Evolutionary conservation across 23 red algal species (phyloP), one percentile per base, ranked within the genome.

Genomic region (Gracilariopsis chorda): DNA sequence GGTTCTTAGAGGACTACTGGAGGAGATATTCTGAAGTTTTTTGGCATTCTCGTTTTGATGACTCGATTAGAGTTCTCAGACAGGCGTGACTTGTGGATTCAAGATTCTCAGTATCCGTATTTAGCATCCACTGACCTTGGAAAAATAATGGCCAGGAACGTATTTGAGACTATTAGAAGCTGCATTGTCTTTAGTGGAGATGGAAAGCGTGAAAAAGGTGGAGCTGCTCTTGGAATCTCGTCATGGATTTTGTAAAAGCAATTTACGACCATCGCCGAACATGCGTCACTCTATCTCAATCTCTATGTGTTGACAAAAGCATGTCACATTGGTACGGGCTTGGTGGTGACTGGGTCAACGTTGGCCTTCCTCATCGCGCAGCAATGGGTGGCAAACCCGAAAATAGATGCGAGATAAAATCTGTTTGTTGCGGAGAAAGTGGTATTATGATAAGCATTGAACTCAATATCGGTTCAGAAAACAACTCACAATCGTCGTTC

Each of bases 251-350:
- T 46, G 4, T 73, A 33, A 73, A 73, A 36, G 35, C 67, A 3
- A 6, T 73, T 4, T 34, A 73, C 37, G 27, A 73, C 7, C 67
- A 73, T 73, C 67, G 67, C 4, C 4, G 19, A 7, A 35, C 41
- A 21, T 73, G 20, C 20, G 67, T 73, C 5, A 73, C 67, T 5
- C 67, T 33, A 33, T 73, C 67, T 4, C 5, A 40, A 21, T 4
- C 41, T 46, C 21, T 73, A 7, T 73, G 67, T 33, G 67, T 73
- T 4, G 67, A 73, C 67, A n/a, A 73, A 46, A 36, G 41, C 7
- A 73, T 73, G 67, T 73, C 67, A 73, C 67, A 33, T 7, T 73
- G 21, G 23, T 73, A 73, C 23, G 67, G 67, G 33, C 6, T 73
- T 4, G 67, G 67, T 7, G 67, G 35, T 9, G 4, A 73, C 20